Percentiles rank a stretch among this genome's conserved stretches.
These are phyloP conservation scores for Yamadazyma kanchanaburiensis DNA, from an alignment of 1,139 yeast genomes.

Conservation along the genomic window DNA sequence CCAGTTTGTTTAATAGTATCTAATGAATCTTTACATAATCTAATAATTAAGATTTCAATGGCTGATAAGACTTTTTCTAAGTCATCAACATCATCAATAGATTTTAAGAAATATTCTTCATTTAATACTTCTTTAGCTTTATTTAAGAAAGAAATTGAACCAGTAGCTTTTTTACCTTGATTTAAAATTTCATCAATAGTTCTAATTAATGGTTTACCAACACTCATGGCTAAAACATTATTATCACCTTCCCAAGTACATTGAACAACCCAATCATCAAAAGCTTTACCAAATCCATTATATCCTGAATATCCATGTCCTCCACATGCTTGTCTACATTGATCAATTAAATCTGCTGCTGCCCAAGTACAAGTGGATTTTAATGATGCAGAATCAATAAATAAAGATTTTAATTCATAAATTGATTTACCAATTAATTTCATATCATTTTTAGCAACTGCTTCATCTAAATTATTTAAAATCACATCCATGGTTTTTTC, in stretches of 20 bases:
- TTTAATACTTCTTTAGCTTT: constrained; percentile 22
- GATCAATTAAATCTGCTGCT: constrained; percentile 74
- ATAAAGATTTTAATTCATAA: constrained; percentile 67
- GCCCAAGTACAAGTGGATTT: constrained; percentile 92
- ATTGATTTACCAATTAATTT: constrained; percentile 48
- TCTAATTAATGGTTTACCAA: constrained; percentile 75
- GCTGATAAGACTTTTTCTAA: constrained; percentile 24
- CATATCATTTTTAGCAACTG: constrained; percentile 43
- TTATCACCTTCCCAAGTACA: constrained; percentile 99
- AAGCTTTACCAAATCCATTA: constrained; percentile 86
- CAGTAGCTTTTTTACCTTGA: constrained; percentile 32
- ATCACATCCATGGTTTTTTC: constrained; percentile 51
- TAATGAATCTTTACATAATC: constrained; percentile 47
- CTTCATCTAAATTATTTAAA: constrained; percentile 53
- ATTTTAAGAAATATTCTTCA: constrained; percentile 28
- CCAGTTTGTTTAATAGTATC: constrained; percentile 38
- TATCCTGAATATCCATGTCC: constrained; percentile 94
- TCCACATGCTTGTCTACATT: constrained; percentile 94
- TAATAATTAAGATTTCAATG: constrained; percentile 44
- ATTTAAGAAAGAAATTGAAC: constrained; percentile 46
- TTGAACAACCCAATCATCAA: constrained; percentile 91
- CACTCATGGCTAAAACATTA: constrained; percentile 76
- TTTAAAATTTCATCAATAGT: constrained; percentile 35
- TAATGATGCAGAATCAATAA: constrained; percentile 83
- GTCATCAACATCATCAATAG: constrained; percentile 33